Conservation (phyloP, 1,139 yeast species). For the Saccharomycopsis hybrid region DNA sequence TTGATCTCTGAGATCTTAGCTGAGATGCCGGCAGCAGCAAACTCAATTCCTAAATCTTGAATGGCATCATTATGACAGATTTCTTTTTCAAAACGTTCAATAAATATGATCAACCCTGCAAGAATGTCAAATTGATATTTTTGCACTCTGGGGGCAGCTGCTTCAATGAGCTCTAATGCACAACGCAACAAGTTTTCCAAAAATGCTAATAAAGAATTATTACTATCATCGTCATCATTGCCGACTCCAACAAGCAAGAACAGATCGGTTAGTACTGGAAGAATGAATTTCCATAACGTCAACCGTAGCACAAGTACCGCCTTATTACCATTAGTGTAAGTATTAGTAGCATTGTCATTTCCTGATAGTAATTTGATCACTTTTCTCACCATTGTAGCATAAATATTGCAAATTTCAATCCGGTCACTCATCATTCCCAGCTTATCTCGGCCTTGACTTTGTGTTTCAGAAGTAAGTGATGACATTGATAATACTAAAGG, state of each 20-base stretch:
- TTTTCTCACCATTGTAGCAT: no score
- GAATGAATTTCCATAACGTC: slow-evolving; percentile 1
- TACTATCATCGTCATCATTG: neutral
- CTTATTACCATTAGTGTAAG: no score
- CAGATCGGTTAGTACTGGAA: slow-evolving; percentile 9
- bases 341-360: no score
- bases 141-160: neutral
- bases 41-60: neutral
- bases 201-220: slow-evolving; percentile 1
- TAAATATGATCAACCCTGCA: slow-evolving; percentile 6
- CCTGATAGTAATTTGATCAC: no score
- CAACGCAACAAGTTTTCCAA: neutral
- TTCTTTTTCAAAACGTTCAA: slow-evolving; percentile 10
- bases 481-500: slow-evolving; percentile 66
- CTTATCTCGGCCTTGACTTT: no score
- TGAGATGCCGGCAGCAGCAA: no score
- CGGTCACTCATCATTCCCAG: no score
- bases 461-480: no score
- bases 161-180: no score
- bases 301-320: slow-evolving; percentile 4
- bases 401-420: no score
- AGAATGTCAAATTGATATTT: slow-evolving; percentile 15
- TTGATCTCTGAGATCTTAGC: slow-evolving; percentile 6
- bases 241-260: slow-evolving; percentile 11
- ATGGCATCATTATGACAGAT: no score